phyloP scores from a whole-genome alignment of 352 stramenopile genomes.

The Phytophthora vignae region DNA sequence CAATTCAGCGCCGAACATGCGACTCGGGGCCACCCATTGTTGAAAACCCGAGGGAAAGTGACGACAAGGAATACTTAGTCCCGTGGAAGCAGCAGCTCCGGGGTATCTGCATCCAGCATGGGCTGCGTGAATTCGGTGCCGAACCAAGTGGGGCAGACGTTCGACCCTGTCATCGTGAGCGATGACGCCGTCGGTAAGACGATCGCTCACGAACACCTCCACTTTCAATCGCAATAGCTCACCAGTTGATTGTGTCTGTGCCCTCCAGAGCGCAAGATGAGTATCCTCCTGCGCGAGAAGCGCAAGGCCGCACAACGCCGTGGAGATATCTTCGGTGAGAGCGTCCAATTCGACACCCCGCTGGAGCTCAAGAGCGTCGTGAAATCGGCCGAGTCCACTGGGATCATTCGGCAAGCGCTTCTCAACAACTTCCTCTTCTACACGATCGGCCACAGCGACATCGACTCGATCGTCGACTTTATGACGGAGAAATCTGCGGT shows the following conservation, averaged over 20 bases:
- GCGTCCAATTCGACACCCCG: conserved; percentile 66
- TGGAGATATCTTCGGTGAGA: conserved; percentile 78
- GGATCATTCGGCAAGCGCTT: conserved; percentile 65
- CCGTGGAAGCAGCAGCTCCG: conserved; percentile 6
- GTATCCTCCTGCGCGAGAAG: conserved; percentile 74
- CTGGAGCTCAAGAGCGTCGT: conserved; percentile 42
- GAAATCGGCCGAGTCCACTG: conserved; percentile 55
- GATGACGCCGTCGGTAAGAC: conserved; percentile 41
- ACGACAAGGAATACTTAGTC: conserved; percentile 7
- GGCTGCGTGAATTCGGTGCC: conserved; percentile 73
- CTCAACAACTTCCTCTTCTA: conserved; percentile 78
- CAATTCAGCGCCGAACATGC: conserved; percentile 5
- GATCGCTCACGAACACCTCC: background rate
- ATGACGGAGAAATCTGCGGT: conserved; percentile 58
- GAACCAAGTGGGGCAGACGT: conserved; percentile 49
- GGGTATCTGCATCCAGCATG: conserved; percentile 38
- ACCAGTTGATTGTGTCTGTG: background rate
- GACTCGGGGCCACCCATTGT: conserved; percentile 20
- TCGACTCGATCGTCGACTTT: conserved; percentile 61
- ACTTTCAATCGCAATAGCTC: background rate
- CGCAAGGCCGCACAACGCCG: conserved; percentile 60
- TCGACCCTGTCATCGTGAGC: conserved; percentile 52
- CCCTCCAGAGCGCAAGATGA: conserved; percentile 56
- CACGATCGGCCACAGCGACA: conserved; percentile 57
- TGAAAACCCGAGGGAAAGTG: conserved; percentile 20